Conservation (phyloP, 2,329 filamentous ascomycete genomes). For the Lasiodiplodia hormozganensis region DNA sequence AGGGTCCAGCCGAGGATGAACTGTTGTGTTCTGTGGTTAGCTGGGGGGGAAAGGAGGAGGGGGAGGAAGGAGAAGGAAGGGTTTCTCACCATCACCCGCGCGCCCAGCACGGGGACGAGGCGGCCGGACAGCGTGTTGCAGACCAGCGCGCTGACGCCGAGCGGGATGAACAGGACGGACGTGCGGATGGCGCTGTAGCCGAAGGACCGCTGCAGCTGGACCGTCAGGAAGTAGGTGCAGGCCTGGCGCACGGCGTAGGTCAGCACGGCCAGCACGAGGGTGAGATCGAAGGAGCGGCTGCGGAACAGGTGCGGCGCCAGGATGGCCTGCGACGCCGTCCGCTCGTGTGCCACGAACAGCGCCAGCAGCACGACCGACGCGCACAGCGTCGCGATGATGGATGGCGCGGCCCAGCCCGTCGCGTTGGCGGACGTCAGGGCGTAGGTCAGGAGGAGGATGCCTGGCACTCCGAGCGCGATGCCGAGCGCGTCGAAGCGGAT, state of each 20-base stretch:
- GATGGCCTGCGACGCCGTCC: slow-evolving; percentile 14
- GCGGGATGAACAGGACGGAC: slow-evolving; percentile 28
- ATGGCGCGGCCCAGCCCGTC: slow-evolving; percentile 6
- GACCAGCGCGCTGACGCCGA: slow-evolving; percentile 19
- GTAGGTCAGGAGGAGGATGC: slow-evolving; percentile 28
- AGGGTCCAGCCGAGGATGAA: slow-evolving; percentile 25
- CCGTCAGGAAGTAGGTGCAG: slow-evolving; percentile 29
- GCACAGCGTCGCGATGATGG: slow-evolving; percentile 17
- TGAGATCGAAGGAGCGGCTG: slow-evolving; percentile 24
- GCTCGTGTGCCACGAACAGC: slow-evolving; percentile 9
- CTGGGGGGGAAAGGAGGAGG: neutral
- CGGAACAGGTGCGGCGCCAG: slow-evolving; percentile 29
- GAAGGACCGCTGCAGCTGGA: slow-evolving; percentile 26
- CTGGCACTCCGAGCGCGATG: slow-evolving; percentile 23
- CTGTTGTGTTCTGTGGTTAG: no score
- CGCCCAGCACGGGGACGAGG: slow-evolving; percentile 12
- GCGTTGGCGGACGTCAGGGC: slow-evolving; percentile 25
- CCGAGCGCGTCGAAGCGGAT: slow-evolving; percentile 29
- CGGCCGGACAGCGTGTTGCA: slow-evolving; percentile 24
- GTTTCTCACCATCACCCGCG: slow-evolving; percentile 7
- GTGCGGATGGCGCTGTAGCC: slow-evolving; percentile 23
- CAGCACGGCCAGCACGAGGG: slow-evolving; percentile 19
- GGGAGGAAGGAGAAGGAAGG: no score
- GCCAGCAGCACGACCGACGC: slow-evolving; percentile 7
- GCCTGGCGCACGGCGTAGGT: slow-evolving; percentile 28